phyloP scores from a whole-genome alignment of 116 monocot species.

The Trichopus zeylanicus region DNA sequence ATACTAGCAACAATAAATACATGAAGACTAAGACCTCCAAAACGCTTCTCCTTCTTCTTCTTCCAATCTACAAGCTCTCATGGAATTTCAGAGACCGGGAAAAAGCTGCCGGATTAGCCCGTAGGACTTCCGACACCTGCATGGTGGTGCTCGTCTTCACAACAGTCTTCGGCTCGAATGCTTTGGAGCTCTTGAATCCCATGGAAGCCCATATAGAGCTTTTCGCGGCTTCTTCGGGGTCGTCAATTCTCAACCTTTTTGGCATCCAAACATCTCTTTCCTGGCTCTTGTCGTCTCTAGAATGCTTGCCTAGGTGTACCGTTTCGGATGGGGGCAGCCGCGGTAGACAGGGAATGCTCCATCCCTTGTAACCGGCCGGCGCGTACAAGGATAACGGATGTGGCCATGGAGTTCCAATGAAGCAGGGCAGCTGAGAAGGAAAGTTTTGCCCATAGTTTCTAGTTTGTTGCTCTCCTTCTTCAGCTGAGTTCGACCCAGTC shows the following conservation, averaged over 20 bases:
- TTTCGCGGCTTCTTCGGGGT: constrained; percentile 33
- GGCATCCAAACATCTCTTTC: constrained; percentile 24
- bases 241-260: constrained; percentile 28
- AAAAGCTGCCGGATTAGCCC: constrained; percentile 58
- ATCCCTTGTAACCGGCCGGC: constrained; percentile 15
- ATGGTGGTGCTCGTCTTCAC: not conserved
- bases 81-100: constrained; percentile 52
- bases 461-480: constrained; percentile 5
- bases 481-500: constrained; percentile 13
- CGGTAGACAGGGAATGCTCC: constrained; percentile 21
- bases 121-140: constrained; percentile 15
- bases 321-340: not conserved
- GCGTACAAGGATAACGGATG: constrained; percentile 24
- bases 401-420: constrained; percentile 32
- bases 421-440: constrained; percentile 6
- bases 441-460: constrained; percentile 9
- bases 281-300: constrained; percentile 33
- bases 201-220: constrained; percentile 32
- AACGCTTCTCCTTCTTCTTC: not conserved
- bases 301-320: constrained; percentile 37
- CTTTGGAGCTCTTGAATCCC: constrained; percentile 27
- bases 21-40: not conserved
- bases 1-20: not conserved
- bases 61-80: constrained; percentile 38
- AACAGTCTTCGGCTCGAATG: constrained; percentile 11